phyloP scores from a whole-genome alignment of 2,329 filamentous ascomycete genomes.

The Aspergillus aculeatinus region DNA sequence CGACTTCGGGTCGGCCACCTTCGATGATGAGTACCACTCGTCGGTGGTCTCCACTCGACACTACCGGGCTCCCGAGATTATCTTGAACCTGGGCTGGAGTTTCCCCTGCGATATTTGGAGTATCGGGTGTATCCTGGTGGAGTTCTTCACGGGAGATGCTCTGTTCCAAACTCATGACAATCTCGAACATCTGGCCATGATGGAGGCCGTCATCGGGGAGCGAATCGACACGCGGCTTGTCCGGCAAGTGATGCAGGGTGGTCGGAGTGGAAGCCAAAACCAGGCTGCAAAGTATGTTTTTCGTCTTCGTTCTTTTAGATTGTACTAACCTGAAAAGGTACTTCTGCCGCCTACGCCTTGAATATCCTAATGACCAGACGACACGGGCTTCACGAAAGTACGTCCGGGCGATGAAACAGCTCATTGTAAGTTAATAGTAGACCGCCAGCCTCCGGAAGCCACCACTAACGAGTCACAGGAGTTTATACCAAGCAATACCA shows the following conservation, averaged over 20 bases:
- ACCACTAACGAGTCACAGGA: constrained; percentile 48
- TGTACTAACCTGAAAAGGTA: constrained; percentile 47
- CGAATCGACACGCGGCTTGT: constrained; percentile 58
- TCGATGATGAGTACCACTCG: constrained; percentile 68
- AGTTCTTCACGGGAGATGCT: constrained; percentile 68
- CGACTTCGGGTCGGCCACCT: constrained; percentile 67
- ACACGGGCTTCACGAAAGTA: constrained; percentile 65
- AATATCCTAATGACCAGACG: constrained; percentile 64
- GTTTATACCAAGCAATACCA: constrained; percentile 59
- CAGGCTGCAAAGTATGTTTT: constrained; percentile 56
- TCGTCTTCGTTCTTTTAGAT: constrained; percentile 16
- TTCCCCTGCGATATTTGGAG: constrained; percentile 70
- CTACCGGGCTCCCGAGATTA: constrained; percentile 67
- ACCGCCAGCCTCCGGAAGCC: neutral
- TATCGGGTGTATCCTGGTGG: constrained; percentile 66
- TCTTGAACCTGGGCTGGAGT: constrained; percentile 66
- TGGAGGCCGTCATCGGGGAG: constrained; percentile 61
- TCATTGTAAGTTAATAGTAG: constrained; percentile 48
- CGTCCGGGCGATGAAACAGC: constrained; percentile 66
- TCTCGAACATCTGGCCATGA: constrained; percentile 67
- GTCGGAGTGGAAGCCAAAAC: constrained; percentile 51
- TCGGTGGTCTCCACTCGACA: constrained; percentile 67
- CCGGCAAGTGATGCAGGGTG: constrained; percentile 51
- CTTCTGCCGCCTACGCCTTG: constrained; percentile 57
- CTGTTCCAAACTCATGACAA: constrained; percentile 69